Conservation (phyloP, 2,329 filamentous ascomycete species). For the Fusarium pseudoanthophilum region DNA sequence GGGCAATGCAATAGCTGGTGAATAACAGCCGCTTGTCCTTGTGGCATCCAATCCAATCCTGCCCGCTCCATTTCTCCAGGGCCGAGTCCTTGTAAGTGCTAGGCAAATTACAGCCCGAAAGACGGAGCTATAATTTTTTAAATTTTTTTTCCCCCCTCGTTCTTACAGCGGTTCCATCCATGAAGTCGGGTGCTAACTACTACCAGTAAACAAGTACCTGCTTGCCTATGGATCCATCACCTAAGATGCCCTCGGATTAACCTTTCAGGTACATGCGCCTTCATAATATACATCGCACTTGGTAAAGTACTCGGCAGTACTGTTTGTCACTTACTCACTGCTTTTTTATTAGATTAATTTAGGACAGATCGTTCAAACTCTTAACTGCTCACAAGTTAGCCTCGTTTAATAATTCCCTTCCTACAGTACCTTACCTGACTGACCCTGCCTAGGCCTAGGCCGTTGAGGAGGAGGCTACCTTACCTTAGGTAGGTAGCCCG, state of each 20-base stretch:
- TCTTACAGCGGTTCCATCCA: not conserved
- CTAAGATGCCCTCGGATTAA: conserved; percentile 5
- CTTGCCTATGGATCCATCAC: not conserved
- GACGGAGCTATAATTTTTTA: not conserved
- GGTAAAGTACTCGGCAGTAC: conserved; percentile 26
- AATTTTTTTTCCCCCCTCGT: not conserved
- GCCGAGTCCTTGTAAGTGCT: conserved; percentile 21
- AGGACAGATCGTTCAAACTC: not conserved
- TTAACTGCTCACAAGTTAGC: conserved; percentile 26
- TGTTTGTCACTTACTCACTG: not conserved
- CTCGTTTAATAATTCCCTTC: not conserved
- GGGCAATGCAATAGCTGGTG: not conserved
- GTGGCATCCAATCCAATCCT: not conserved
- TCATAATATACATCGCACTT: not conserved
- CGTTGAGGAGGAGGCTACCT: not conserved
- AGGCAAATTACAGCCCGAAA: conserved; percentile 8
- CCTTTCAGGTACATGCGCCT: conserved; percentile 12
- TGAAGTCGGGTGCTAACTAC: not conserved
- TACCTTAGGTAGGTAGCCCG: not conserved
- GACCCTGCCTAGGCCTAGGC: not conserved
- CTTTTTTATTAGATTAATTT: not conserved
- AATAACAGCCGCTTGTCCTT: conserved; percentile 11
- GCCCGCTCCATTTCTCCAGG: conserved; percentile 21
- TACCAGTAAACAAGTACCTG: not conserved
- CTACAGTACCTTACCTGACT: not conserved